Evolutionary conservation across 169 alveolate genomes (phyloP), one percentile per base, ranked within the genome.

Genomic region (Amoebophrya sp.): DNA sequence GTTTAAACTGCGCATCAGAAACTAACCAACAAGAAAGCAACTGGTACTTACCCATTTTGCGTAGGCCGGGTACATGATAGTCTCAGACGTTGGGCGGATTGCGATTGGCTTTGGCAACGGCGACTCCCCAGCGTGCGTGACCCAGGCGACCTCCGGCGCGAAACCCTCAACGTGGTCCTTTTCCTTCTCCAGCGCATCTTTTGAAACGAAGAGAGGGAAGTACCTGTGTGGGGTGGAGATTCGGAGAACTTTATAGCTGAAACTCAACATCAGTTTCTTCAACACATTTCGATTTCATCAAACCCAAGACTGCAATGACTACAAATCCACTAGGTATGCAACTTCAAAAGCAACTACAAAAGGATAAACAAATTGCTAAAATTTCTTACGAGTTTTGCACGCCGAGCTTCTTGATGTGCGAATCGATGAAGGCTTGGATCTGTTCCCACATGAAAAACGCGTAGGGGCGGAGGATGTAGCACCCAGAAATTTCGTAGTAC

Each of bases 61-160:
- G 94, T 95, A 99, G 38, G 99, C 98, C 18, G 99, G 99, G 93
- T 99, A 98, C 99, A 99, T 98, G 91, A 99, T 98, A 2, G 99
- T 99, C 95, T 99, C 99, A 39, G 99, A 95, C 10, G 99, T 98
- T 25, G 99, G 99, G 93, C 99, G 97, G 77, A 98, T 97, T 25
- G 99, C 99, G 10, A 98, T 97, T 40, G 99, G 99, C 92, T 98
- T 99, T 0, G 97, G 96, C 18, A 98, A 94, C 33, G 97, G 99
- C 32, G 98, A 95, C 92, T 97, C 97, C 3, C 77, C 77, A 32
- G 77, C 38, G 39, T 92, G 97, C 41, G 99, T 98, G 91, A 99
- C 99, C 99, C 99, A 98, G 12, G 99, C 99, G 1, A 98, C 99
- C 95, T 99, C 99, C 0, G 99, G 99, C 38, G 99, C 96, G 93